phyloP scores from a whole-genome alignment of 192 early-diverging fungal genomes.

The Gryganskiella cystojenkinii region DNA sequence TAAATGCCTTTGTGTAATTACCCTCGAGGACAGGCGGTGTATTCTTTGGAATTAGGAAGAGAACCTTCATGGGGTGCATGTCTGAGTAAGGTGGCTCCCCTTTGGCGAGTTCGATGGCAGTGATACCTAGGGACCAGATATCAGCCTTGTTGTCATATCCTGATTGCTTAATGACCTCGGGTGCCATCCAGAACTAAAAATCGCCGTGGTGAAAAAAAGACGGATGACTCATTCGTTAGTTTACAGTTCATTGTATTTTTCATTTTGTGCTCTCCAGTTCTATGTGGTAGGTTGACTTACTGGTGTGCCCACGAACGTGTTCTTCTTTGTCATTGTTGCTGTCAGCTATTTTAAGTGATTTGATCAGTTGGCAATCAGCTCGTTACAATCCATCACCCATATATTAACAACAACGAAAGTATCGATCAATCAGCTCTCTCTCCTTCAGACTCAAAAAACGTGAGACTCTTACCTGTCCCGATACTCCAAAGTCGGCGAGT shows the following conservation, averaged over 20 bases:
- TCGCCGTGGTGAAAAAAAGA: not conserved
- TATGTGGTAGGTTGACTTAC: constrained; percentile 55
- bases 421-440: no score
- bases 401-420: no score
- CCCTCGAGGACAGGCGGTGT: constrained; percentile 86
- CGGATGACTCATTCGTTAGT: not conserved
- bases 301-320: constrained; percentile 98
- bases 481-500: constrained; percentile 98
- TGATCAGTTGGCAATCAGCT: not conserved
- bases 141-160: constrained; percentile 97
- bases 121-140: constrained; percentile 99
- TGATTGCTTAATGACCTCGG: constrained; percentile 94
- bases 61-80: constrained; percentile 94
- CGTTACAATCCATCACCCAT: not conserved
- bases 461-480: constrained; percentile 74
- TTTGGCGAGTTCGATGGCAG: constrained; percentile 95
- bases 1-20: constrained; percentile 83
- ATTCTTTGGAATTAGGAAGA: constrained; percentile 95
- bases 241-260: not conserved
- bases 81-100: constrained; percentile 94
- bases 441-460: not conserved
- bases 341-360: constrained; percentile 66
- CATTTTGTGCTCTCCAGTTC: not conserved
- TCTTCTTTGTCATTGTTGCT: constrained; percentile 92
- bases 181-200: constrained; percentile 88